These are phyloP conservation scores for Populus alba DNA, from an alignment of 345 rosid species.

Conservation along the genomic window DNA sequence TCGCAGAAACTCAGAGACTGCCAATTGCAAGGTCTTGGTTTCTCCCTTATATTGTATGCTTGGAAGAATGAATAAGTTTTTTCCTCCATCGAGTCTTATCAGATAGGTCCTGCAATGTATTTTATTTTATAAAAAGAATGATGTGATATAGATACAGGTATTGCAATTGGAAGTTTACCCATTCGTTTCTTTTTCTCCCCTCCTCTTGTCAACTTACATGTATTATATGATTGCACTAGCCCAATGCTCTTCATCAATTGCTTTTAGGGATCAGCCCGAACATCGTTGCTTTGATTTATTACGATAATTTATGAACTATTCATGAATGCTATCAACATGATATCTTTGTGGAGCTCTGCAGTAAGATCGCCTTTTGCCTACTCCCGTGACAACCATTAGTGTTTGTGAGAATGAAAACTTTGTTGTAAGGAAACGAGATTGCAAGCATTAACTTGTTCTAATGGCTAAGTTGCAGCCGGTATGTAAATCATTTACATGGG, in stretches of 20 bases:
- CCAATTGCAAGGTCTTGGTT: slow-evolving; percentile 63
- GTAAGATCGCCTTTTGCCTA: slow-evolving; percentile 15
- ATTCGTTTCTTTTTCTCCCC: slow-evolving; percentile 6
- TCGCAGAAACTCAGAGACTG: slow-evolving; percentile 49
- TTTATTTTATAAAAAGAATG: not conserved
- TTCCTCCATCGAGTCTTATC: slow-evolving; percentile 1
- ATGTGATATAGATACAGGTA: slow-evolving; percentile 24
- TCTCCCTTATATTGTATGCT: slow-evolving; percentile 60
- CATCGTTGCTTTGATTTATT: slow-evolving; percentile 1
- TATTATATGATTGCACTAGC: not conserved
- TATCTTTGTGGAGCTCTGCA: slow-evolving; percentile 2
- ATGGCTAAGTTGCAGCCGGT: slow-evolving; percentile 11
- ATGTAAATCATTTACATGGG: not conserved
- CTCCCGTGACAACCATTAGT: not conserved
- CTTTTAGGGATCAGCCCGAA: not conserved
- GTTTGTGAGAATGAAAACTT: slow-evolving; percentile 3
- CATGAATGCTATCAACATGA: not conserved
- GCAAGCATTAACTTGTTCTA: not conserved
- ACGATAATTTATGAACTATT: slow-evolving; percentile 15
- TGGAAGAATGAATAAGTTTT: slow-evolving; percentile 64
- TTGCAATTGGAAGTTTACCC: slow-evolving; percentile 19
- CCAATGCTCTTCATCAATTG: not conserved
- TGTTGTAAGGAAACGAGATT: not conserved
- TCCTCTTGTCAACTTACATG: not conserved
- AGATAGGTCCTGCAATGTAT: slow-evolving; percentile 13